Percentiles rank a stretch among this genome's conserved stretches.
Conservation (phyloP, 306 rosid species). For the Vigna mungo region DNA sequence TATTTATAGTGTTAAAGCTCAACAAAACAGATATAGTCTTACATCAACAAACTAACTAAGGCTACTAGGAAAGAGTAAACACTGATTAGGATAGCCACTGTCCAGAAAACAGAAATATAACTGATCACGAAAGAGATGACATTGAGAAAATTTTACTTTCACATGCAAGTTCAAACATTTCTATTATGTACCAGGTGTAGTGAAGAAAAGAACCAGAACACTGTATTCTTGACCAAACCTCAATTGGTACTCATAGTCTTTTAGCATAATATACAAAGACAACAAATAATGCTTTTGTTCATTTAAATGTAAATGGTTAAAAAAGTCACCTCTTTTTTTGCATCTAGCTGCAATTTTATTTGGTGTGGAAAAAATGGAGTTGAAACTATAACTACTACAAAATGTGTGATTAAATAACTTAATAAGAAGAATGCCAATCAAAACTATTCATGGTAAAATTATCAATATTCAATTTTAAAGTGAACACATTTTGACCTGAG, state of each 20-base stretch:
- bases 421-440: constrained; percentile 16
- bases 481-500: constrained; percentile 17
- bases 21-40: too few species aligned
- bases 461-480: constrained; percentile 17
- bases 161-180: not conserved
- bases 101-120: too few species aligned
- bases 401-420: constrained; percentile 23
- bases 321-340: constrained; percentile 18
- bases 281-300: not conserved
- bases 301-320: constrained; percentile 28
- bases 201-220: not conserved
- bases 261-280: not conserved
- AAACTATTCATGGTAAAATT: constrained; percentile 31
- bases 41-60: too few species aligned
- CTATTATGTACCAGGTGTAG: not conserved
- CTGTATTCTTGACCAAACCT: not conserved
- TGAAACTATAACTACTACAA: constrained; percentile 6
- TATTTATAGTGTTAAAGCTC: not conserved
- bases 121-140: too few species aligned
- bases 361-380: not conserved
- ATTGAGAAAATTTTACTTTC: too few species aligned
- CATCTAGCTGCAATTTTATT: constrained; percentile 30
- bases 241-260: not conserved
- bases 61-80: too few species aligned
- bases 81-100: too few species aligned